Evolutionary conservation across 2,329 filamentous ascomycete genomes (phyloP), one percentile per base, ranked within the genome.

Genomic region (Cadophora gregata): DNA sequence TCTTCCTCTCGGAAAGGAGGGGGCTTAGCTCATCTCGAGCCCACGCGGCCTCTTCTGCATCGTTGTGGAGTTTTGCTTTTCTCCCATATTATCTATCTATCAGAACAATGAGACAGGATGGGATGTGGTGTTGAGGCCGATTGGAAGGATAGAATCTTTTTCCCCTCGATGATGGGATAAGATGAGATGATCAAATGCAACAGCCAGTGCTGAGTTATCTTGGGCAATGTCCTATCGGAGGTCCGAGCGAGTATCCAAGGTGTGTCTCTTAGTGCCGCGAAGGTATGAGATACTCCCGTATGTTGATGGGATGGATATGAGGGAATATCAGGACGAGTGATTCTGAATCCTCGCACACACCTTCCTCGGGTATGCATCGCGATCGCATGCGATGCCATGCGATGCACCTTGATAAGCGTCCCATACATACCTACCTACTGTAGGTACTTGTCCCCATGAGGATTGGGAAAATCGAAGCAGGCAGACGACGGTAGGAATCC

Each of bases 41-140:
- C 50, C 50, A 33, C 50, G 50, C 50, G 50, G 50, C 50, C 50
- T 53, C 8, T 53, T 29, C 48, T 53, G 50, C 27, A 31, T 8
- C 14, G 9, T 29, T 29, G n/a, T 19, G 50, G 50, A 29, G 25
- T 14, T 53, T 16, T 24, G 25, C 19, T 29, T 27, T 51, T 6
- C 25, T 53, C 50, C 16, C 29, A 24, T 24, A 7, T 42, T 42
- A 14, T n/a, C n/a, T n/a, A n/a, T n/a, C n/a, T n/a, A n/a, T 16
- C 36, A 12, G 36, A 42, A 12, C 14, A 59, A 31, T 59, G 55
- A 27, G 55, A 38, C 12, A 1, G 55, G 33, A 59, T 16, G 55
- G 33, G 55, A 38, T 56, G 51, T 10, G 5, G n/a, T 31, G 27
- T 42, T 42, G 36, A 16, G 33, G 27, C 31, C 31, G 31, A 33